Conservation (phyloP, 1,284 basidiomycete genomes). For the Irpex lacteus region DNA sequence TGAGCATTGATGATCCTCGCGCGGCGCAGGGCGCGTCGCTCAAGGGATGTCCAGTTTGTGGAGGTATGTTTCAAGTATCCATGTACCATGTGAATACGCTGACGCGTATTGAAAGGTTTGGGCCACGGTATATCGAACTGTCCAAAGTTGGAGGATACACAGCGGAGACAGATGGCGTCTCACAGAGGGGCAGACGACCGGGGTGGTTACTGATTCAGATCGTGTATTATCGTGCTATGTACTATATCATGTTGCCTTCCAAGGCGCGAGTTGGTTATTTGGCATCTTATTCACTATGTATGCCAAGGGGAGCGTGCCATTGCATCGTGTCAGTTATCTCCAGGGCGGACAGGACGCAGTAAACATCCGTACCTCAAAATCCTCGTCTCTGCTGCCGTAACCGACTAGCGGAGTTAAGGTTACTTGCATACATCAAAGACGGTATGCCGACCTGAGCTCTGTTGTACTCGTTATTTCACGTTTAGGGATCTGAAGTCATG, state of each 20-base stretch:
- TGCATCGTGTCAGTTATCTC: too few species aligned
- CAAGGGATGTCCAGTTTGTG: constrained; percentile 94
- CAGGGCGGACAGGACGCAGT: too few species aligned
- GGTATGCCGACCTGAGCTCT: background rate
- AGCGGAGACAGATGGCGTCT: constrained; percentile 85
- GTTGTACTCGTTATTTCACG: background rate
- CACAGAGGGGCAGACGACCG: constrained; percentile 68
- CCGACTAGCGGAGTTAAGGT: background rate
- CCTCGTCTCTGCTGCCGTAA: background rate
- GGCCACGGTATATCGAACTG: constrained; percentile 94
- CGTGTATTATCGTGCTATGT: constrained; percentile 24
- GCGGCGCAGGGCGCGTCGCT: constrained; percentile 73
- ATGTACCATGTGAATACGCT: constrained; percentile 8
- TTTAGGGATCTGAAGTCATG: background rate
- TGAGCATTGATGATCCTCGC: constrained; percentile 90
- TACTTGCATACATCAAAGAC: background rate
- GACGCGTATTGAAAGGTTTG: constrained; percentile 53
- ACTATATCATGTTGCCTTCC: background rate
- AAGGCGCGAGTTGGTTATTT: background rate
- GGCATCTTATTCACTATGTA: too few species aligned
- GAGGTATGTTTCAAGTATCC: constrained; percentile 52
- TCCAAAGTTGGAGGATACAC: constrained; percentile 94
- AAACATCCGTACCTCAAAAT: background rate
- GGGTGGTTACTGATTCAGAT: constrained; percentile 44
- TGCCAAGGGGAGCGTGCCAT: too few species aligned